These are phyloP conservation scores for Pestalotiopsis sp. DNA, from an alignment of 2,329 filamentous ascomycete genomes.

Conservation along the genomic window DNA sequence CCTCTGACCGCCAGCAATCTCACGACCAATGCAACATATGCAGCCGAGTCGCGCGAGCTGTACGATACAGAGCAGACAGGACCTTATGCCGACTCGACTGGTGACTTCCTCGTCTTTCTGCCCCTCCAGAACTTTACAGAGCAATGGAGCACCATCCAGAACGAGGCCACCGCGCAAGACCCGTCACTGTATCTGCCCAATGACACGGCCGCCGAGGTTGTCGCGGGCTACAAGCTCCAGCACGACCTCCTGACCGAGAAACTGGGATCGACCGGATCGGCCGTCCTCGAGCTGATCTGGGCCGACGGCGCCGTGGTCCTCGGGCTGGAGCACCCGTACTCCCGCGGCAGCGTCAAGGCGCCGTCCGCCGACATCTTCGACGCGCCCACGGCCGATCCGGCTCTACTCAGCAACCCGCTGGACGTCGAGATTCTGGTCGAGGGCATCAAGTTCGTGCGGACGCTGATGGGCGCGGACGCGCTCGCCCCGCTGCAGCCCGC, in stretches of 20 bases:
- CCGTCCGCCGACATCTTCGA: conserved; percentile 41
- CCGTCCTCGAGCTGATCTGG: conserved; percentile 6
- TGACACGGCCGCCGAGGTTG: conserved; percentile 24
- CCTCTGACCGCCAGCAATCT: conserved; percentile 11
- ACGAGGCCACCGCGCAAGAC: conserved; percentile 17
- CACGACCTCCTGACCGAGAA: conserved; percentile 13
- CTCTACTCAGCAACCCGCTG: conserved; percentile 46
- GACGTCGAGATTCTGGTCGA: conserved; percentile 47
- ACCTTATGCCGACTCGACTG: conserved; percentile 24
- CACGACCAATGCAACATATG: conserved; percentile 23
- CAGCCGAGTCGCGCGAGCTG: conserved; percentile 21
- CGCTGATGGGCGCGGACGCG: conserved; percentile 30
- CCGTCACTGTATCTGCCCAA: conserved; percentile 20
- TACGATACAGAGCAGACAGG: conserved; percentile 25
- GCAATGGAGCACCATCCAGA: conserved; percentile 16
- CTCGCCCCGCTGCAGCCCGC: conserved; percentile 35
- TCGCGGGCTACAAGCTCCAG: conserved; percentile 17
- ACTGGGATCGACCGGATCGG: not conserved
- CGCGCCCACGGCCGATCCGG: conserved; percentile 51
- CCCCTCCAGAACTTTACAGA: conserved; percentile 2
- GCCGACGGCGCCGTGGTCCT: conserved; percentile 18
- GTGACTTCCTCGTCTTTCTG: conserved; percentile 21
- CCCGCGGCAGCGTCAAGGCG: conserved; percentile 58
- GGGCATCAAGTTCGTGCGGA: conserved; percentile 41
- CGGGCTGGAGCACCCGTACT: conserved; percentile 41